Evolutionary conservation across 73 alveolate species (phyloP).

Genomic region (Effrenium voratum): DNA sequence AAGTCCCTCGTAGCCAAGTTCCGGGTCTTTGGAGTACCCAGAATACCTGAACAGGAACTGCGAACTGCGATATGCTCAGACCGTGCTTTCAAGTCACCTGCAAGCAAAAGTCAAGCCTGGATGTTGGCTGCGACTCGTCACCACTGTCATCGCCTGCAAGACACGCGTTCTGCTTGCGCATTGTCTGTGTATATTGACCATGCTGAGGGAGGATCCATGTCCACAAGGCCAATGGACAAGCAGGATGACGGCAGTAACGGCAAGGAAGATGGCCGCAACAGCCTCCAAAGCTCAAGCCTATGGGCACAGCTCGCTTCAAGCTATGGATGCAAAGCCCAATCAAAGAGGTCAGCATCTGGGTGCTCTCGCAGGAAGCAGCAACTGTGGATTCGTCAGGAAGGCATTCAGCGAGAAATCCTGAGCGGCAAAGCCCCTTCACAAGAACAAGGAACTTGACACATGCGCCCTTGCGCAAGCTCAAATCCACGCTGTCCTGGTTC

Average conservation of each 20-base stretch:
- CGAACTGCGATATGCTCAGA: too few relatives aligned
- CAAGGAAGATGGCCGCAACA: background rate
- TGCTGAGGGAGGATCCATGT: background rate
- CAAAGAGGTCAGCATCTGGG: background rate
- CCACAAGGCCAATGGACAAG: background rate
- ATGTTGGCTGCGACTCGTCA: constrained; percentile 5
- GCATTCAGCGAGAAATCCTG: background rate
- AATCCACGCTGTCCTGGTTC: background rate
- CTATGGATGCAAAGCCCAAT: too few relatives aligned
- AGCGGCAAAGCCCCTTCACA: background rate
- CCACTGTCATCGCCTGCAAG: constrained; percentile 3
- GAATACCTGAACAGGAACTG: too few relatives aligned
- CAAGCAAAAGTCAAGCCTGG: background rate
- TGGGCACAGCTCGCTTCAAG: too few relatives aligned
- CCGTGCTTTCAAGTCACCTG: too few relatives aligned
- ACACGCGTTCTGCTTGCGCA: background rate
- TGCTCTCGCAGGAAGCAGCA: background rate
- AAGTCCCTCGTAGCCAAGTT: constrained; percentile 14
- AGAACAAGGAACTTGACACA: background rate
- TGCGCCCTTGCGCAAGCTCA: background rate
- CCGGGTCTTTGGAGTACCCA: constrained; percentile 23
- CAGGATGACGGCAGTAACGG: background rate
- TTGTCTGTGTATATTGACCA: background rate
- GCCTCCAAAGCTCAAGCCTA: background rate
- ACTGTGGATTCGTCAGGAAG: background rate